Base-by-base conservation (phyloP, 306 rosid genomes). In the Herpetospermum pedunculosum region DNA sequence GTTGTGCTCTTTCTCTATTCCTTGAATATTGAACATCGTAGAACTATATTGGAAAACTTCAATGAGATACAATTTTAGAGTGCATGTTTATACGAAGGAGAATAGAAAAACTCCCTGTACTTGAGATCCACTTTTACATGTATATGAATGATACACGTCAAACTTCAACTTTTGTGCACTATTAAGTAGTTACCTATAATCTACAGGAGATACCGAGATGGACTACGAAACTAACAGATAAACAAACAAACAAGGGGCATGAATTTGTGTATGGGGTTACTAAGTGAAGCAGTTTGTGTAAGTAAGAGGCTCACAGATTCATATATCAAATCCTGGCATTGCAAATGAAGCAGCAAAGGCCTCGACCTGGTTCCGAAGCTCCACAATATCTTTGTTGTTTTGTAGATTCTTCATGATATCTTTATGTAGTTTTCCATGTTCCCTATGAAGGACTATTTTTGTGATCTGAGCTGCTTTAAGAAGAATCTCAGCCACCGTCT, bases 321-420 rank as follows among this genome's bases (percentile, higher is more conserved):
- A 70, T 29, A 41, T 73, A 75, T 89, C 94, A 73, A 86, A 86
- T 80, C 95, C 97, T 13, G 98, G 97, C 96, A 89, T 84, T 43
- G 88, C 90, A 74, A 89, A 86, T 81, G 85, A 90, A 48, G 87
- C 81, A 72, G 92, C 90, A 79, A 91, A 91, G 46, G 84, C 50
- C 82, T 91, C 96, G 16, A 91, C 90, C 9, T 85, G 86, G 77
- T 78, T 87, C 74, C 77, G 76, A 48, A 89, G 97, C 40, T 88
- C 91, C 38, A 72, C 32, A 43, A 91, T 73, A 62, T 91, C 95
- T 78, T 86, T 85, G 67, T 80, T 83, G 75, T 80, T 86, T 78
- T 80, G 81, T 77, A 89, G 87, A 76, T 86, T 85, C 72, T 80
- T 83, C 76, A 89, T 59, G 46, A 83, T 87, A 70, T 86, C 96